Percentiles rank a stretch among this genome's conserved stretches.
Conservation (phyloP, 108 stramenopile species). For the Asterionellopsis glacialis region DNA sequence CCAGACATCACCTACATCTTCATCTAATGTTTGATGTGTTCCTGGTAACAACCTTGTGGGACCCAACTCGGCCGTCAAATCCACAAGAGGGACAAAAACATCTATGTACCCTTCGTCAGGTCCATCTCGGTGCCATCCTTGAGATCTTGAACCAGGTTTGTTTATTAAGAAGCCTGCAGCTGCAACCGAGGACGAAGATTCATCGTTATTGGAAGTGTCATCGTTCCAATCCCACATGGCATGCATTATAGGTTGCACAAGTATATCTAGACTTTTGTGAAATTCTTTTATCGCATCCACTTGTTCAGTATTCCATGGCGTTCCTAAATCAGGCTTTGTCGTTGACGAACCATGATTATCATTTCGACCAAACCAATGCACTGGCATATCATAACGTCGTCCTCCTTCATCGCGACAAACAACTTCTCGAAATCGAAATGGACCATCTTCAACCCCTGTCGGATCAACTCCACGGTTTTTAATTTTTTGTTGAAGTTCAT, state of each 20-base stretch:
- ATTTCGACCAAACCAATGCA: neutral
- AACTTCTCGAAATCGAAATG: conserved; percentile 1
- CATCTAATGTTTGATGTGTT: neutral
- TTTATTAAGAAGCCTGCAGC: conserved; percentile 21
- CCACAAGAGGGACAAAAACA: conserved; percentile 9
- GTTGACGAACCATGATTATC: neutral
- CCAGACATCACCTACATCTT: neutral
- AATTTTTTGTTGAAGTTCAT: neutral
- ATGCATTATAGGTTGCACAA: too few relatives aligned
- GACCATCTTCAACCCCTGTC: neutral
- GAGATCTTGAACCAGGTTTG: conserved; percentile 22
- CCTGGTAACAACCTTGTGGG: neutral
- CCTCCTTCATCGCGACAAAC: conserved; percentile 1
- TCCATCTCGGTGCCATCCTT: conserved; percentile 30
- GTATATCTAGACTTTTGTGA: too few relatives aligned
- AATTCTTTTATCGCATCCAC: too few relatives aligned
- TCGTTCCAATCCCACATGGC: too few relatives aligned
- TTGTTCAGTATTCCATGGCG: too few relatives aligned
- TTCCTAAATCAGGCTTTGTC: too few relatives aligned
- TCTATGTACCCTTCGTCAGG: conserved; percentile 26
- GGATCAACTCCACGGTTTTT: conserved; percentile 1
- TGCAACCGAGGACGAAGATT: too few relatives aligned
- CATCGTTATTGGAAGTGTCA: too few relatives aligned
- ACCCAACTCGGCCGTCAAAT: neutral
- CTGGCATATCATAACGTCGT: neutral